Evolutionary conservation across 129 eudicot species (phyloP), one percentile per base, ranked within the genome.

Genomic region (Gnaphalium uliginosum): DNA sequence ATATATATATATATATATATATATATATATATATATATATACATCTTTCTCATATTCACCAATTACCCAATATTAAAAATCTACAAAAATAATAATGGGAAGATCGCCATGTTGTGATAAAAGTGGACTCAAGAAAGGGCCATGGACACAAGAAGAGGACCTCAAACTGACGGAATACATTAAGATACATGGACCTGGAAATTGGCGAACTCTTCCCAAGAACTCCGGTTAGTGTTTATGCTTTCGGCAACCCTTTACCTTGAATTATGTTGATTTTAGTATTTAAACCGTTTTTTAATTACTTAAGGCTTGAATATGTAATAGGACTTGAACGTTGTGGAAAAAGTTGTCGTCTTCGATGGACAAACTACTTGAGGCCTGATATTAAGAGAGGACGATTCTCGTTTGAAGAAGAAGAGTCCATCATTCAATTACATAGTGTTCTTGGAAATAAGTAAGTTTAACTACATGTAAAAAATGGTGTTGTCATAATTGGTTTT

Each of bases 301-400:
- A 39, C 46, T 39, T 21, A 2, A 39, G 13, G 4, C 53, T 71
- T 71, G 19, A 29, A 17, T 53, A 53, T 17, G 8, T 21, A 39
- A 61, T 15, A 89, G 96, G 90, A 51, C 96, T 89, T 75, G 78
- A 89, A 70, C 78, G 96, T 76, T 83, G 88, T 73, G 86, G 92
- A 54, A 87, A 89, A 79, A 86, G 93, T 54, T 88, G 93, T 69
- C 90, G 93, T 8, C 90, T 88, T 39, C 83, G 90, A 54, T 89
- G 96, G 96, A 87, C 89, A 11, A 89, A 89, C 78, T 89, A 89
- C 78, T 46, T 89, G 75, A 87, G 92, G 78, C 96, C 96, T 14
- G 96, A 89, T 79, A 89, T 89, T 64, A 89, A 87, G 82, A 87
- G 96, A 76, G 92, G 96, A 30, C 73, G 92, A 73, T 87, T 89